Conservation (phyloP, 1,139 yeast genomes). For the Candida freyschussii region DNA sequence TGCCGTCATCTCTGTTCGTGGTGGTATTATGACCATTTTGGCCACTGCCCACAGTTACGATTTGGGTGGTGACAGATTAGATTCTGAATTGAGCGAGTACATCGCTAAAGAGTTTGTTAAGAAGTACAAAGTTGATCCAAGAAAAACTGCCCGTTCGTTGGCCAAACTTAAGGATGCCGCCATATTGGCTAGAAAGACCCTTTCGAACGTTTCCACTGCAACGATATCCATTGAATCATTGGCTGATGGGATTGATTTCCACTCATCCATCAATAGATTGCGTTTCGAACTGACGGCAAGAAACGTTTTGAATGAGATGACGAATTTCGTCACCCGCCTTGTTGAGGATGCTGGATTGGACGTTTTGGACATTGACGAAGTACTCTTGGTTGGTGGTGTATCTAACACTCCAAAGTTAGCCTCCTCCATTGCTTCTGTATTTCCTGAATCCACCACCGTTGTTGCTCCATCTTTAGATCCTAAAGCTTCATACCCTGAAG, state of each 20-base stretch:
- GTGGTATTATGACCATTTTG: constrained; percentile 85
- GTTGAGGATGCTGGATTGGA: constrained; percentile 83
- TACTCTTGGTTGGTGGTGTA: constrained; percentile 89
- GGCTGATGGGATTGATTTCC: constrained; percentile 92
- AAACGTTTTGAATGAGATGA: constrained; percentile 69
- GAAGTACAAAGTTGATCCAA: constrained; percentile 79
- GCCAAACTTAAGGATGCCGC: constrained; percentile 88
- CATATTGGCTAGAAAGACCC: constrained; percentile 82
- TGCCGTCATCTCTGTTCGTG: constrained; percentile 89
- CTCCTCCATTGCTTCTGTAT: constrained; percentile 61
- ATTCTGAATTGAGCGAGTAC: constrained; percentile 71
- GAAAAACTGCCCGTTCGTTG: constrained; percentile 72
- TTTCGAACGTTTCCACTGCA: constrained; percentile 84
- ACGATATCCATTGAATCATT: constrained; percentile 93
- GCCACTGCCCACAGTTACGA: constrained; percentile 81
- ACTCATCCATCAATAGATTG: constrained; percentile 87
- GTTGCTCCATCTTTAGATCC: constrained; percentile 73
- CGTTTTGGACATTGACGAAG: constrained; percentile 83
- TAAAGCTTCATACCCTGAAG: constrained; percentile 84
- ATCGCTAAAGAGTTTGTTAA: constrained; percentile 93
- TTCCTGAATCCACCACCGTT: constrained; percentile 76
- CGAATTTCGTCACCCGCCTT: constrained; percentile 67
- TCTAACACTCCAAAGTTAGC: constrained; percentile 92
- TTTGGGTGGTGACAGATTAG: constrained; percentile 87
- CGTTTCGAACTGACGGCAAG: constrained; percentile 88